These are phyloP conservation scores for Scheffersomyces titani DNA, from an alignment of 1,139 yeast species.

Conservation along the genomic window DNA sequence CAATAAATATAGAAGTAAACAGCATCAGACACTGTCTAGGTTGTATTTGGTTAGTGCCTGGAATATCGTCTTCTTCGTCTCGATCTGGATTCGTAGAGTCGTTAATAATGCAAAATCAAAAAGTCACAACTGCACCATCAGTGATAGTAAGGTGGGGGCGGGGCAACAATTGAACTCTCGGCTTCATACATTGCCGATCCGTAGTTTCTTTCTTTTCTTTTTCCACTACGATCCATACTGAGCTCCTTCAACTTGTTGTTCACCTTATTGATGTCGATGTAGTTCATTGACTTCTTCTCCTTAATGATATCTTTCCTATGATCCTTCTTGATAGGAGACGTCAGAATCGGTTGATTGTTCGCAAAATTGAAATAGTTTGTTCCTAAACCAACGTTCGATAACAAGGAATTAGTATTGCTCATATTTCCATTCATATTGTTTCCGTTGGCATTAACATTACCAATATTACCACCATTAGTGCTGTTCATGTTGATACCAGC, in stretches of 20 bases:
- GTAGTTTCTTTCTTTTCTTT: not conserved
- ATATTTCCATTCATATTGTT: constrained; percentile 5
- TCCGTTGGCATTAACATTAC: not conserved
- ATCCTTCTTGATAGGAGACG: constrained; percentile 23
- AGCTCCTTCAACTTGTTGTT: constrained; percentile 19
- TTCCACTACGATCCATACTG: constrained; percentile 7
- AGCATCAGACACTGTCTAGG: not conserved
- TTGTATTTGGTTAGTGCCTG: not conserved
- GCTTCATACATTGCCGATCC: not conserved
- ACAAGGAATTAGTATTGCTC: too few relatives aligned
- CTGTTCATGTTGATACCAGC: not conserved
- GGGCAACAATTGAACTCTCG: constrained; percentile 5
- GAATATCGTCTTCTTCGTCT: not conserved
- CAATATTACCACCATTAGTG: not conserved
- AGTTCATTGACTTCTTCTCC: constrained; percentile 30
- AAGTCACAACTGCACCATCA: not conserved
- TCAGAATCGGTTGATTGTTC: constrained; percentile 20
- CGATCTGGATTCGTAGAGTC: not conserved
- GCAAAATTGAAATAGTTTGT: constrained; percentile 36
- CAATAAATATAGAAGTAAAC: not conserved
- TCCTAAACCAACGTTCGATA: constrained; percentile 40
- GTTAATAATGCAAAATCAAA: not conserved
- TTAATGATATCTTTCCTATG: constrained; percentile 1
- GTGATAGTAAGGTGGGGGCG: constrained; percentile 16
- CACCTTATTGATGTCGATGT: constrained; percentile 34